These are phyloP conservation scores for Kodamaea jinghongensis DNA, from an alignment of 805 yeast genomes.

Conservation along the genomic window DNA sequence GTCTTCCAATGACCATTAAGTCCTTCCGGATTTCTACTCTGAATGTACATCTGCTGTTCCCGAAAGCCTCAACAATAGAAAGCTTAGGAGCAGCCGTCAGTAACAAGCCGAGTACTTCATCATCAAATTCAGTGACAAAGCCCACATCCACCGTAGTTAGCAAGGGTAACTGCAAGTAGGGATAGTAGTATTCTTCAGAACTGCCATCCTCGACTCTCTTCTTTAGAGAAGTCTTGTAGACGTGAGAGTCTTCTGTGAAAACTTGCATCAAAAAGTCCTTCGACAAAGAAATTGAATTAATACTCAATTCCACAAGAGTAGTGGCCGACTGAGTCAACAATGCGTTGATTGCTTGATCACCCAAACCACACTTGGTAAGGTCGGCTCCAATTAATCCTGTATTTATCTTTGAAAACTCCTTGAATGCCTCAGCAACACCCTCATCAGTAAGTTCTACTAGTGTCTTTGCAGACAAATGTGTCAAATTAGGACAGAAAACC, in stretches of 20 bases:
- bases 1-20: conserved; percentile 69
- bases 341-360: conserved; percentile 60
- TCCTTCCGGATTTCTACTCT: conserved; percentile 52
- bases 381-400: conserved; percentile 58
- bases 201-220: conserved; percentile 14
- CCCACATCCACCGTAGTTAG: conserved; percentile 73
- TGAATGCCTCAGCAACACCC: conserved; percentile 59
- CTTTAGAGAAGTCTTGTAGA: conserved; percentile 20
- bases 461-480: conserved; percentile 54
- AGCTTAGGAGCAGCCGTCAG: conserved; percentile 61
- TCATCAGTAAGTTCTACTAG: conserved; percentile 69
- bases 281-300: conserved; percentile 67
- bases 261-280: conserved; percentile 47
- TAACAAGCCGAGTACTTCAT: conserved; percentile 57
- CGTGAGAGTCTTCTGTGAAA: conserved; percentile 35
- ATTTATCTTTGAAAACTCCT: conserved; percentile 48
- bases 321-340: conserved; percentile 59
- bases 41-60: conserved; percentile 65
- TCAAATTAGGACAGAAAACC: conserved; percentile 55
- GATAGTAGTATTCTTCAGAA: conserved; percentile 13
- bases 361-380: conserved; percentile 65
- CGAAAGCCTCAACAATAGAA: conserved; percentile 73
- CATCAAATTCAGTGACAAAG: conserved; percentile 74
- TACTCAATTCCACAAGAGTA: conserved; percentile 64
- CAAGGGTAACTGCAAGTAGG: conserved; percentile 45